phyloP scores from a whole-genome alignment of 2,329 filamentous ascomycete genomes.

The Tolypocladium album region DNA sequence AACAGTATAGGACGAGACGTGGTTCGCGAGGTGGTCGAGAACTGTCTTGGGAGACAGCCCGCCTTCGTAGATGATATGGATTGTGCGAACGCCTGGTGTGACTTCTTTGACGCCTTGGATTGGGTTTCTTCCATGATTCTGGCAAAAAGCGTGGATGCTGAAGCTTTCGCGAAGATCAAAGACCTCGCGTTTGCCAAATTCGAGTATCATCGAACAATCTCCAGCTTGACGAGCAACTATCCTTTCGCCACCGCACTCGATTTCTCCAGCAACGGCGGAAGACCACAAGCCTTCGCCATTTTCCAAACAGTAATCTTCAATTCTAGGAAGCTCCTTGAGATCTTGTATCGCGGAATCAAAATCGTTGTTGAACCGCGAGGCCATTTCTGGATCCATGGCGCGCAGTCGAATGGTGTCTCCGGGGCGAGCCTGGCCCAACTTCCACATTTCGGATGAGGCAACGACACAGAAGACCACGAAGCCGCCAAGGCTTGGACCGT shows the following conservation, averaged over 20 bases:
- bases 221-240: slow-evolving; percentile 18
- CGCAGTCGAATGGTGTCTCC: slow-evolving; percentile 25
- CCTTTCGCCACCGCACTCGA: slow-evolving; percentile 8
- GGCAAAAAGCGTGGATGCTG: slow-evolving; percentile 21
- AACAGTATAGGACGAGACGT: slow-evolving; percentile 12
- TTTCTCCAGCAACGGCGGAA: not conserved
- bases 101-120: slow-evolving; percentile 19
- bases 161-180: slow-evolving; percentile 22
- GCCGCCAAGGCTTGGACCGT: slow-evolving; percentile 30
- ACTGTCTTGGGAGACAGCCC: slow-evolving; percentile 10
- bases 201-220: slow-evolving; percentile 21
- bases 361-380: slow-evolving; percentile 11
- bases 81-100: slow-evolving; percentile 21
- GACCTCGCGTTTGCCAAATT: slow-evolving; percentile 16
- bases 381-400: slow-evolving; percentile 15
- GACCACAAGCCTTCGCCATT: not conserved
- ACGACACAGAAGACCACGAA: slow-evolving; percentile 28
- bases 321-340: slow-evolving; percentile 3
- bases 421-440: slow-evolving; percentile 27
- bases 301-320: not conserved
- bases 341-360: slow-evolving; percentile 12
- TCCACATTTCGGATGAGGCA: slow-evolving; percentile 27
- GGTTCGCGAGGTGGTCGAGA: slow-evolving; percentile 10
- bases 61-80: slow-evolving; percentile 18
- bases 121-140: slow-evolving; percentile 14